phyloP scores from a whole-genome alignment of 2,329 filamentous ascomycete species.

The Curvularia spicifera region DNA sequence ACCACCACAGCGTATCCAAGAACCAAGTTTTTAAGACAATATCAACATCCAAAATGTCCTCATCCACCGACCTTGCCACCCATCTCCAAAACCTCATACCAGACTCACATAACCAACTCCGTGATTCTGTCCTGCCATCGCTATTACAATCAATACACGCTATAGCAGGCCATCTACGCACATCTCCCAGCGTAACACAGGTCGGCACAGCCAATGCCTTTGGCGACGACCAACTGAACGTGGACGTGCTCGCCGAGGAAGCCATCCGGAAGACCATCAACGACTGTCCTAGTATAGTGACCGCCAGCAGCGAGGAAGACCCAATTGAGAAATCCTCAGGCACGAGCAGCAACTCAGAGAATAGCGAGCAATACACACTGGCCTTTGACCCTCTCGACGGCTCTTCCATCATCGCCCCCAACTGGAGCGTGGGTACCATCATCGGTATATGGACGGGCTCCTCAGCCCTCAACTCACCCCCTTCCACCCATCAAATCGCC shows the following conservation, averaged over 20 bases:
- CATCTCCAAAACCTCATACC: conserved; percentile 13
- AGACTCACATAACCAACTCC: conserved; percentile 10
- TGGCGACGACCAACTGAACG: conserved; percentile 63
- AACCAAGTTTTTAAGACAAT: not conserved
- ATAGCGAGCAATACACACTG: conserved; percentile 57
- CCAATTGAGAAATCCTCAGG: conserved; percentile 54
- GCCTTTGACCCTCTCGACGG: conserved; percentile 70
- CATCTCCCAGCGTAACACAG: conserved; percentile 27
- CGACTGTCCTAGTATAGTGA: conserved; percentile 59
- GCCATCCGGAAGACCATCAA: conserved; percentile 62
- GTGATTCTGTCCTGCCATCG: conserved; percentile 22
- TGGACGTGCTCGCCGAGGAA: conserved; percentile 64
- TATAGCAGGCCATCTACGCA: conserved; percentile 25
- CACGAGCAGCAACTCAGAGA: not conserved
- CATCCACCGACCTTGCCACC: conserved; percentile 6
- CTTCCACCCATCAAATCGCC: conserved; percentile 34
- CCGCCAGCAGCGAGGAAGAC: conserved; percentile 69
- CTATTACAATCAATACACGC: conserved; percentile 25
- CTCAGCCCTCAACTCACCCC: conserved; percentile 34
- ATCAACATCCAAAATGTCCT: conserved; percentile 5
- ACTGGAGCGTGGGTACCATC: conserved; percentile 60
- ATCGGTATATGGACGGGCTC: conserved; percentile 60
- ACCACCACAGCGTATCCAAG: not conserved
- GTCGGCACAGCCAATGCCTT: conserved; percentile 58
- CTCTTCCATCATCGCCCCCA: conserved; percentile 60